These are phyloP conservation scores for Neostapfia colusana DNA, from an alignment of 176 grass and related monocot species.

Conservation along the genomic window DNA sequence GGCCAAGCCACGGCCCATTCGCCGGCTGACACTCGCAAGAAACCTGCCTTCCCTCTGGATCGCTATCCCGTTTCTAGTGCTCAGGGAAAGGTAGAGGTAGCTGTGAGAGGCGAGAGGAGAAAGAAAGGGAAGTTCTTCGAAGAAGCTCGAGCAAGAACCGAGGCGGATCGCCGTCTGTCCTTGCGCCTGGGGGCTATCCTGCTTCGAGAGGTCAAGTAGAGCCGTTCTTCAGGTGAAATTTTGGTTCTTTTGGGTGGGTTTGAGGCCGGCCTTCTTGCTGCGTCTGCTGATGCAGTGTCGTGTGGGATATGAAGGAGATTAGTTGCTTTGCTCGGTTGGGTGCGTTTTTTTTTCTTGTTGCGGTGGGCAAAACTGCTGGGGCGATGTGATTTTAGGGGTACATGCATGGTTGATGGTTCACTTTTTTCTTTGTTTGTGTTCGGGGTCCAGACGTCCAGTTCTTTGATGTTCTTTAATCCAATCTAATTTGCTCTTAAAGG, in stretches of 20 bases:
- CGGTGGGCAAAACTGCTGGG: background rate
- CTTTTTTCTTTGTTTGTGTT: background rate
- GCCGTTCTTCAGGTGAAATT: conserved; percentile 28
- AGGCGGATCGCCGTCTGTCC: conserved; percentile 32
- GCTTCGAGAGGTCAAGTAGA: conserved; percentile 15
- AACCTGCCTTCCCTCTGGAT: conserved; percentile 41
- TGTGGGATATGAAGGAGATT: background rate
- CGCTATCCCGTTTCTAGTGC: conserved; percentile 43
- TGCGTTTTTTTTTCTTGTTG: background rate
- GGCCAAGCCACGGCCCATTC: conserved; percentile 49
- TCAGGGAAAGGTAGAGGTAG: conserved; percentile 38
- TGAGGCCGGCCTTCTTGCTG: background rate
- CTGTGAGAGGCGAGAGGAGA: background rate
- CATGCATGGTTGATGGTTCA: no score
- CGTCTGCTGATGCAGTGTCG: background rate
- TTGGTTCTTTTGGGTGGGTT: background rate
- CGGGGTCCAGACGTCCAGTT: background rate
- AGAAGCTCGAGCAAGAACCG: conserved; percentile 26
- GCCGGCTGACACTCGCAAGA: conserved; percentile 49
- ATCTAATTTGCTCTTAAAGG: conserved; percentile 32
- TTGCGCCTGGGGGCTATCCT: background rate
- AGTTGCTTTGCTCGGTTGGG: background rate
- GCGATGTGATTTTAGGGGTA: background rate
- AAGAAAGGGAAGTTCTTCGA: background rate
- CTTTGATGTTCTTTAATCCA: conserved; percentile 26